Conservation (phyloP, 2,329 filamentous ascomycete species). For the Xylaria digitata region DNA sequence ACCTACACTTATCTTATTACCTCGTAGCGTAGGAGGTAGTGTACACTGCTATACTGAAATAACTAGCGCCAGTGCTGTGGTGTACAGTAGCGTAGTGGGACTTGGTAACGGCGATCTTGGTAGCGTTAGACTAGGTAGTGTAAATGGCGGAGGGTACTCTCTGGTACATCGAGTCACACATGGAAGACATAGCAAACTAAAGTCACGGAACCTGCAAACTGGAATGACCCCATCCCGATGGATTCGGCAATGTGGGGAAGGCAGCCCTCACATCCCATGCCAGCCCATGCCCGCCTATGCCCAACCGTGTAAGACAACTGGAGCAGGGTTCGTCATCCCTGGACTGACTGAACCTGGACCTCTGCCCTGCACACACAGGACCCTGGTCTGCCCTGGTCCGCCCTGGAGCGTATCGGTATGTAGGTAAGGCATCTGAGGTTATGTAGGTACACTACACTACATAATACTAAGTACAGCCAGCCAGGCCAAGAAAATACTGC, state of each 20-base stretch:
- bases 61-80: conserved; percentile 15
- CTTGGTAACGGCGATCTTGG: conserved; percentile 29
- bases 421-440: no score
- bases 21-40: no score
- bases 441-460: neutral
- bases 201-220: conserved; percentile 19
- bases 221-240: conserved; percentile 18
- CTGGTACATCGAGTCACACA: neutral
- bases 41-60: conserved; percentile 1
- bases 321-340: conserved; percentile 28
- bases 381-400: neutral
- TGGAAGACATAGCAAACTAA: neutral
- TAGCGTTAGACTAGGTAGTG: neutral
- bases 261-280: neutral
- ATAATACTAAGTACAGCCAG: no score
- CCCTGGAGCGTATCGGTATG: no score
- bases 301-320: conserved; percentile 24
- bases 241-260: conserved; percentile 32
- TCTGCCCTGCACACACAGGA: conserved; percentile 1
- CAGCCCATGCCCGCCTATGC: neutral
- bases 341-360: neutral
- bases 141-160: conserved; percentile 5
- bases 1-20: no score
- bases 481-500: no score
- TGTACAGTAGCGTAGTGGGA: neutral